Evolutionary conservation across 306 rosid species (phyloP), one percentile per base, ranked within the genome.

Genomic region (Sicyos baderoa): DNA sequence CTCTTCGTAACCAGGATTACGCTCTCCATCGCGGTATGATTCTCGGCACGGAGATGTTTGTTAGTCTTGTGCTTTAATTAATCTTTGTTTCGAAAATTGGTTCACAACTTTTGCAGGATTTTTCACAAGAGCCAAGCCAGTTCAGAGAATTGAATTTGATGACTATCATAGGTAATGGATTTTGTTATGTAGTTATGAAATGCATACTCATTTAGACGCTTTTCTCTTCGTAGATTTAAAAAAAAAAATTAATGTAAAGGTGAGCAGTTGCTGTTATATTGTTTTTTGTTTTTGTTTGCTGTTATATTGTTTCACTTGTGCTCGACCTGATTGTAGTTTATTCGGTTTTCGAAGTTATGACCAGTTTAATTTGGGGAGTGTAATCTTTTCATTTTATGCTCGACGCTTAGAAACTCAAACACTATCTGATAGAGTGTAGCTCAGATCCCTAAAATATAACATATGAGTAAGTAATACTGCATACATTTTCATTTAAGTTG

Each of bases 51-150:
- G 70, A 7, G 7, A 15, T 58, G 2, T 18, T 18, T 4, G 18
- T 70, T 18, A 5, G 6, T 27, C 25, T n/a, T 16, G 8, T 25
- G 42, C 23, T 22, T 5, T 12, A 0, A 6, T 45, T 22, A 61
- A 5, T 4, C 12, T 8, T 17, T 54, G 5, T 27, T 25, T 22
- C 4, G 27, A 5, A 62, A 64, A 44, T 17, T 42, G 16, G 12
- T 64, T n/a, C 32, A 7, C 17, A 17, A 44, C 40, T 53, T 37
- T 53, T 70, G 50, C 76, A 94, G 97, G 17, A 72, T 83, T 94
- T 76, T 76, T 94, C 35, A 90, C 97, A 19, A 85, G 96, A 75
- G 89, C 99, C 29, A 90, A 90, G 66, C 90, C 82, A 47, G 79
- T 77, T 1, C 77, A 75, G 75, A 76, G 32, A 54, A 84, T 94